A percentile compares a stretch with the other conserved stretches of the same genome.
These are phyloP conservation scores for Solanum hybrid DNA, from an alignment of 305 asterid species.

Conservation along the genomic window DNA sequence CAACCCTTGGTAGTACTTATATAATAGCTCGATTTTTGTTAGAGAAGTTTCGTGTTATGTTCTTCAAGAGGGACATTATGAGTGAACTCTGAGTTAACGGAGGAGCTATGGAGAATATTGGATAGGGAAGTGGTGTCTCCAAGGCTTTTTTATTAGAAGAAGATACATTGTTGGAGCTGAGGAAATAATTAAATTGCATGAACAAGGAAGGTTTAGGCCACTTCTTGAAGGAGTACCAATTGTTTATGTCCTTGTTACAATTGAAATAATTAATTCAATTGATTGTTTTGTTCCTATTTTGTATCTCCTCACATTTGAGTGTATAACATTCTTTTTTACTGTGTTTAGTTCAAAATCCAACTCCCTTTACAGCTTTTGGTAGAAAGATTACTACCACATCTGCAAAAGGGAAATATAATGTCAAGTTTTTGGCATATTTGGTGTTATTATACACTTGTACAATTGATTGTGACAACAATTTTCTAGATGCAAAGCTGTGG, in stretches of 20 bases:
- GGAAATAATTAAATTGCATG: slow-evolving; percentile 61
- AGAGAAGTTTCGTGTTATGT: slow-evolving; percentile 45
- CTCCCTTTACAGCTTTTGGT: background rate
- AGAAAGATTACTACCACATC: background rate
- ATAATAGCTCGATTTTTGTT: slow-evolving; percentile 25
- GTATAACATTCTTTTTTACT: background rate
- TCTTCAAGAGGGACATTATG: slow-evolving; percentile 63
- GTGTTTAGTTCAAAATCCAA: background rate
- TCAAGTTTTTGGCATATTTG: background rate
- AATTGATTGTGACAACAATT: background rate
- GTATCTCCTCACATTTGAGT: background rate
- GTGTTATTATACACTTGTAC: background rate
- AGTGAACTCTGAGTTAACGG: slow-evolving; percentile 66
- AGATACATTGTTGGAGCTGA: slow-evolving; percentile 91
- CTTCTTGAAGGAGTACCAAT: slow-evolving; percentile 54
- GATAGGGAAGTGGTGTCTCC: slow-evolving; percentile 59
- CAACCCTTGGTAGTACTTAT: background rate
- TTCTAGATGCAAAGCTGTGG: background rate
- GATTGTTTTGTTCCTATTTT: background rate
- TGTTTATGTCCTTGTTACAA: slow-evolving; percentile 67
- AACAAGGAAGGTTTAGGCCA: slow-evolving; percentile 67
- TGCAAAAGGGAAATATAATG: background rate
- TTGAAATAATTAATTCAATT: slow-evolving; percentile 13
- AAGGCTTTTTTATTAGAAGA: slow-evolving; percentile 61
- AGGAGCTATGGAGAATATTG: slow-evolving; percentile 56